Evolutionary conservation across 2,329 filamentous ascomycete species (phyloP).

Genomic region (Colletotrichum musae): DNA sequence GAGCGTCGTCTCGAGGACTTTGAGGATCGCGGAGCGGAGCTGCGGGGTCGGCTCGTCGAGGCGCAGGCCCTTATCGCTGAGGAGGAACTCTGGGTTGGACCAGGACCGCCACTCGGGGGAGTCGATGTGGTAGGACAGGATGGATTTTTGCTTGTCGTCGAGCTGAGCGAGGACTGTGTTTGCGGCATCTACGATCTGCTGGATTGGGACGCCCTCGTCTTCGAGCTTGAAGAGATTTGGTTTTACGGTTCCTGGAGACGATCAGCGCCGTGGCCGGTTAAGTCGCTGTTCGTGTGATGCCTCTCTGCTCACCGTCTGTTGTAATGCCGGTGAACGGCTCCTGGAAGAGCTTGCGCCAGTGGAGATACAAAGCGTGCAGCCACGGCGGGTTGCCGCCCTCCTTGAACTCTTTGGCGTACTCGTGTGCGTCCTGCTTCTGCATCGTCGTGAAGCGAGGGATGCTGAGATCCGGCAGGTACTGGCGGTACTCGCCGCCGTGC

Average conservation of each 20-base stretch:
- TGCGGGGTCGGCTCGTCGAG: slow-evolving; percentile 70
- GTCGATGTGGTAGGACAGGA: slow-evolving; percentile 74
- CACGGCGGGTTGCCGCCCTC: slow-evolving; percentile 74
- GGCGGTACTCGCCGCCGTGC: slow-evolving; percentile 62
- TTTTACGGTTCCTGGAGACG: slow-evolving; percentile 61
- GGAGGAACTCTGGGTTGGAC: slow-evolving; percentile 81
- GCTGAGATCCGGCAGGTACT: slow-evolving; percentile 74
- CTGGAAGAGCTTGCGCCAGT: slow-evolving; percentile 71
- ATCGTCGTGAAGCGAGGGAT: slow-evolving; percentile 74
- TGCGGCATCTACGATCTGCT: slow-evolving; percentile 67
- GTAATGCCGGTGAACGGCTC: slow-evolving; percentile 82
- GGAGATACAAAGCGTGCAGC: slow-evolving; percentile 73
- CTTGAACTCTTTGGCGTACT: slow-evolving; percentile 74
- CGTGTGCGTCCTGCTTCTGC: slow-evolving; percentile 72
- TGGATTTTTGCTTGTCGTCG: slow-evolving; percentile 61
- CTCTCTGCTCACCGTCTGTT: slow-evolving; percentile 67
- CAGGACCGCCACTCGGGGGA: slow-evolving; percentile 79
- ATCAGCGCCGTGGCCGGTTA: slow-evolving; percentile 17
- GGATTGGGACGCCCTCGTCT: slow-evolving; percentile 75
- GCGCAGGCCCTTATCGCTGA: slow-evolving; percentile 78
- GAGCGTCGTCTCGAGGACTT: slow-evolving; percentile 70
- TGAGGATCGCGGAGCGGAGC: slow-evolving; percentile 65
- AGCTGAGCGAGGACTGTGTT: slow-evolving; percentile 62
- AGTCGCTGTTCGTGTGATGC: background rate
- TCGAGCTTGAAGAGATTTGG: slow-evolving; percentile 70